phyloP scores from a whole-genome alignment of 371 early-diverging fungal species.

The Phascolomyces articulosus region DNA sequence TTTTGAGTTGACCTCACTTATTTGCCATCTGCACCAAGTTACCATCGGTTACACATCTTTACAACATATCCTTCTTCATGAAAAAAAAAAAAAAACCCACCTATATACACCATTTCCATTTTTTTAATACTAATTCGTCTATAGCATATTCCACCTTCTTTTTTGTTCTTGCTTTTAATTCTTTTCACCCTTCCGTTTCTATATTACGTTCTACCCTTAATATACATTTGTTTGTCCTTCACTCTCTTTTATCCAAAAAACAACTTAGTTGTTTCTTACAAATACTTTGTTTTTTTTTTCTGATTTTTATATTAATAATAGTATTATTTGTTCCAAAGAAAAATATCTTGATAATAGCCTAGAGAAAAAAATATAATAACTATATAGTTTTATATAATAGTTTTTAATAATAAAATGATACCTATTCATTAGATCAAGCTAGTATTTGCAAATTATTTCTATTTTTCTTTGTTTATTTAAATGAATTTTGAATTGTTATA shows the following conservation, averaged over 20 bases:
- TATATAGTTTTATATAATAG: too few species aligned
- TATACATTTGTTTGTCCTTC: too few species aligned
- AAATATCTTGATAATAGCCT: background rate
- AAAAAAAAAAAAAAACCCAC: too few species aligned
- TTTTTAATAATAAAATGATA: background rate
- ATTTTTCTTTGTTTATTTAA: background rate
- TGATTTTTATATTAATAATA: too few species aligned
- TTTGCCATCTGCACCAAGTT: too few species aligned
- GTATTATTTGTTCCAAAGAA: background rate
- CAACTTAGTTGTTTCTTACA: background rate
- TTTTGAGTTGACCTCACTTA: too few species aligned
- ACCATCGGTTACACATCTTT: too few species aligned
- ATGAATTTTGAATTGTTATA: too few species aligned
- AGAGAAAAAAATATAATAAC: background rate
- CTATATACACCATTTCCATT: too few species aligned
- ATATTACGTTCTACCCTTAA: background rate
- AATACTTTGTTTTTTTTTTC: background rate
- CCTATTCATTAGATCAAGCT: background rate
- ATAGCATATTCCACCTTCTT: background rate
- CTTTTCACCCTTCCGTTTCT: background rate
- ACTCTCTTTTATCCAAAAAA: background rate
- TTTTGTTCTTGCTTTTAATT: slow-evolving; percentile 5
- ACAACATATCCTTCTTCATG: too few species aligned
- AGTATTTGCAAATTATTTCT: background rate
- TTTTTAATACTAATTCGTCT: background rate